Evolutionary conservation across 129 eudicot genomes (phyloP).

Genomic region (Arctium minus): DNA sequence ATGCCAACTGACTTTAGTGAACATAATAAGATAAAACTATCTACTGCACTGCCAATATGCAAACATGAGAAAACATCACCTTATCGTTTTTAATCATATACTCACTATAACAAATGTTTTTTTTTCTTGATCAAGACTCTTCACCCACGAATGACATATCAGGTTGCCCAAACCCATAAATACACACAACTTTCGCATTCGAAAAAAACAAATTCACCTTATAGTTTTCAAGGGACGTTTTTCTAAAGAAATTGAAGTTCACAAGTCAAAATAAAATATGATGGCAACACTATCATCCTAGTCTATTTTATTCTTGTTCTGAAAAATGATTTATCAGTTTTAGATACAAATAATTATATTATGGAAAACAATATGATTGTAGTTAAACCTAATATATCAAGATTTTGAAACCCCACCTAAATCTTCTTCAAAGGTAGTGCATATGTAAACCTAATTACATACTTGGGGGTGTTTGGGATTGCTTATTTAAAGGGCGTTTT

Average conservation of each 20-base stretch:
- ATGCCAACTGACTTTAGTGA: background rate
- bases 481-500: too few species aligned
- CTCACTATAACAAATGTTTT: background rate
- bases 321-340: background rate
- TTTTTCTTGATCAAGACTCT: constrained; percentile 6
- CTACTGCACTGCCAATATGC: background rate
- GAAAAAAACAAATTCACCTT: background rate
- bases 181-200: background rate
- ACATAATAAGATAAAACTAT: background rate
- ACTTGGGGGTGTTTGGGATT: background rate
- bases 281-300: background rate
- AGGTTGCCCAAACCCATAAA: constrained; percentile 1
- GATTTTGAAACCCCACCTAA: constrained; percentile 39
- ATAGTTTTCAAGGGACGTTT: background rate
- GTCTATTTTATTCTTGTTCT: background rate
- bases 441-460: constrained; percentile 12
- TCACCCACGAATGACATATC: constrained; percentile 4
- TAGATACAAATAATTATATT: background rate
- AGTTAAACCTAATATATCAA: constrained; percentile 24
- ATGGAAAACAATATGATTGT: constrained; percentile 6
- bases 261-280: background rate
- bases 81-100: background rate
- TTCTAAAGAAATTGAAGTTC: background rate
- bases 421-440: constrained; percentile 39
- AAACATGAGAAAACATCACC: background rate